phyloP scores from a whole-genome alignment of 2,329 filamentous ascomycete genomes.

The Pestalotiopsis sp. region DNA sequence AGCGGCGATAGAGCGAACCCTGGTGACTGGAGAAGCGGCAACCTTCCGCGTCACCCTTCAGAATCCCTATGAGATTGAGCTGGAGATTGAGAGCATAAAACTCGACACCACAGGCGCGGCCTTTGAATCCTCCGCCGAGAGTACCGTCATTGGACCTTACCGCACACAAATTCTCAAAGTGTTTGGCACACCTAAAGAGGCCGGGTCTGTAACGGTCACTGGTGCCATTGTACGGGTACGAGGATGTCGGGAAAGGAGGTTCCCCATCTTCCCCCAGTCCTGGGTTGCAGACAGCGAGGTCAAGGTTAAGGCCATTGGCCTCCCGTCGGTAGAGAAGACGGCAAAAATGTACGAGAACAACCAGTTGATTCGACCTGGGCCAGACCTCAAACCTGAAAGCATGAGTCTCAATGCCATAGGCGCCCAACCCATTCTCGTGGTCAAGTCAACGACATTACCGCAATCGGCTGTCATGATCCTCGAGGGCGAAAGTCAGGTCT shows the following conservation, averaged over 20 bases:
- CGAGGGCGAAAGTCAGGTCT: constrained; percentile 79
- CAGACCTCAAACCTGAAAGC: constrained; percentile 46
- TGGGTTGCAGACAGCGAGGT: constrained; percentile 70
- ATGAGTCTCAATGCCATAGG: constrained; percentile 74
- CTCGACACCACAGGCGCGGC: constrained; percentile 73
- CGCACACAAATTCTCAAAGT: constrained; percentile 78
- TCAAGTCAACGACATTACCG: constrained; percentile 75
- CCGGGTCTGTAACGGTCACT: constrained; percentile 71
- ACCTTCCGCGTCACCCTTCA: constrained; percentile 83
- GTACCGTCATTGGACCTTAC: constrained; percentile 74
- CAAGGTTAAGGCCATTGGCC: constrained; percentile 77
- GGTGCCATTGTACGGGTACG: constrained; percentile 79
- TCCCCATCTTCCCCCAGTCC: constrained; percentile 76
- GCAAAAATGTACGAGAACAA: constrained; percentile 25
- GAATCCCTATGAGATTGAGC: constrained; percentile 90
- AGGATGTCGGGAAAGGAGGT: constrained; percentile 79
- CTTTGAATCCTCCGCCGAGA: constrained; percentile 66
- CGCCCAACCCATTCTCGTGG: constrained; percentile 72
- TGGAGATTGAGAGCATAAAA: constrained; percentile 81
- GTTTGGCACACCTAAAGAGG: constrained; percentile 62
- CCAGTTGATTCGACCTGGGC: constrained; percentile 37
- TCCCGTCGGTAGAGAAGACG: constrained; percentile 55
- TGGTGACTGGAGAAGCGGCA: constrained; percentile 78
- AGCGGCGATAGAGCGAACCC: constrained; percentile 61
- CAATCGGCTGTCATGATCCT: constrained; percentile 90